Evolutionary conservation across 2,329 filamentous ascomycete genomes (phyloP).

Genomic region (Pyrenochaeta sp.): DNA sequence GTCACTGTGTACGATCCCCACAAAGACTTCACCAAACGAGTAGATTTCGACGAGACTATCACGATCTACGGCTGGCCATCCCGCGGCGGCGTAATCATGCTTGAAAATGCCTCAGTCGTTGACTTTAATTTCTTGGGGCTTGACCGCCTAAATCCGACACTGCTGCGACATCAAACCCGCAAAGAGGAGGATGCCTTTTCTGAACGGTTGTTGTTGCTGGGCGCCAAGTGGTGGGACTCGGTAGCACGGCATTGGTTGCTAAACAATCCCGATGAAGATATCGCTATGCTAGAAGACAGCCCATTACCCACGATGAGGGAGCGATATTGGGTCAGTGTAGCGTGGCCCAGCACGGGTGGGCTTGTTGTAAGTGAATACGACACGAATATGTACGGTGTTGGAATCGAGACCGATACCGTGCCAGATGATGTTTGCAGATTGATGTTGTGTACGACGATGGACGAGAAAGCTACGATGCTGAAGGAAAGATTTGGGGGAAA

Average conservation of each 20-base stretch:
- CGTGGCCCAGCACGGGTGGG: neutral
- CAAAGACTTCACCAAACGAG: slow-evolving; percentile 17
- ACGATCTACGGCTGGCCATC: slow-evolving; percentile 21
- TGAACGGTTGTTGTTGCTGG: slow-evolving; percentile 11
- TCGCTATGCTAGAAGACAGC: neutral
- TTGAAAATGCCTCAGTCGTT: slow-evolving; percentile 13
- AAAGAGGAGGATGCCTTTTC: slow-evolving; percentile 10
- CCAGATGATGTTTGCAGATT: neutral
- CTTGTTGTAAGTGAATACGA: neutral
- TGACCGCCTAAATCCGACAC: slow-evolving; percentile 12
- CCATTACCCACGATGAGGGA: slow-evolving; percentile 6
- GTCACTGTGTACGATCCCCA: slow-evolving; percentile 1
- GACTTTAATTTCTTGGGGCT: slow-evolving; percentile 26
- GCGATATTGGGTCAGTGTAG: slow-evolving; percentile 7
- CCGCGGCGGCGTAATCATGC: slow-evolving; percentile 21
- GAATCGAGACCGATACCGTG: neutral
- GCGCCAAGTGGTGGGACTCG: slow-evolving; percentile 17
- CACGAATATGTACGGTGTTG: neutral
- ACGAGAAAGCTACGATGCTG: neutral
- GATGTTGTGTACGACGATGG: neutral
- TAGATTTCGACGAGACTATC: slow-evolving; percentile 11
- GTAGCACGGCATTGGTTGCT: slow-evolving; percentile 2
- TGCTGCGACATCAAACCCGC: slow-evolving; percentile 4
- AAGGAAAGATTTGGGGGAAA: neutral
- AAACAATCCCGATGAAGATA: slow-evolving; percentile 3